Base-by-base conservation (phyloP, 2,329 filamentous ascomycete genomes). In the Fusarium pseudonygamai region DNA sequence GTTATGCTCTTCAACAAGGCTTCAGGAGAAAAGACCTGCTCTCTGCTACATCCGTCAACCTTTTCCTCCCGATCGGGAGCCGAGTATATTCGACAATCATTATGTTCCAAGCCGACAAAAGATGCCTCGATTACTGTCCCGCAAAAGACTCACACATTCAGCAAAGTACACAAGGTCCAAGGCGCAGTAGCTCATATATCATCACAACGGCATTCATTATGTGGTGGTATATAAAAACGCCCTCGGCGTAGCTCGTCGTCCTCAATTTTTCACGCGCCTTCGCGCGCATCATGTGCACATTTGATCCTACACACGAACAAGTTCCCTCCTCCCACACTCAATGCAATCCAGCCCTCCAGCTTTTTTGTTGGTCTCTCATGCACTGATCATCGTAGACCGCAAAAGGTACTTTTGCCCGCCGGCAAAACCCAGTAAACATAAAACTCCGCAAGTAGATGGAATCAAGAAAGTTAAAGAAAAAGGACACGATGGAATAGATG, bases 151-250 rank as follows among this genome's bases (percentile, higher is more conserved):
- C 9, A 5, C 14, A 26, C 10, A 22, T 30, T n/a, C 20, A 37
- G 5, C 20, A 30, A 36, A 43, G 18, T 6, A 37, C 24, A 20
- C 26, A 36, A 2, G 1, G 18, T 22, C 12, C 20, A 11, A 30
- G 18, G 26, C 6, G 20, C 20, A 28, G 15, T 39, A 40, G 50
- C 26, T 55, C 20, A 20, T 5, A 14, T 60, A 43, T 47, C 60
- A 52, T 71, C 39, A 67, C 64, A 72, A 57, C 67, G 28, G 43
- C 45, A 59, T 74, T 73, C 71, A 69, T 74, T 73, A 64, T 65
- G 72, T 69, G 72, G 64, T 74, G 71, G 67, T 74, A 69, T 73
- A 59, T 64, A 73, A 60, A 67, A 62, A 60, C 64, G 34, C 60
- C 64, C 65, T 66, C 46, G 63, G 50, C 61, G 49, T 60, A 45